Conservation (phyloP, 257 asterid genomes). For the Solanum microdontum region DNA sequence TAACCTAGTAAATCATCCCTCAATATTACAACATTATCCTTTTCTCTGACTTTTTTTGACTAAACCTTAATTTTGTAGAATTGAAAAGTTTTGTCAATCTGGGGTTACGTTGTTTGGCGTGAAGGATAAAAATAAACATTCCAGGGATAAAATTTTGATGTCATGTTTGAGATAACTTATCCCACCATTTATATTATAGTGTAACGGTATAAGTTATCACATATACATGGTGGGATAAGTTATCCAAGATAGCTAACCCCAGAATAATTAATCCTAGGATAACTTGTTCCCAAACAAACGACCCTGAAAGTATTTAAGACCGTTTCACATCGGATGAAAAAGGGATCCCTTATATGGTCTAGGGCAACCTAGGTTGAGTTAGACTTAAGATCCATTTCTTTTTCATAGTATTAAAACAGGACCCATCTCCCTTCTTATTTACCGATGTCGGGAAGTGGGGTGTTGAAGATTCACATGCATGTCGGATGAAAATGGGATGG, state of each 20-base stretch:
- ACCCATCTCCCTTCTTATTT: neutral
- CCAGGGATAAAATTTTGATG: neutral
- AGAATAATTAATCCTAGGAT: too few relatives aligned
- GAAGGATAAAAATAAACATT: neutral
- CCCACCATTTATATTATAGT: neutral
- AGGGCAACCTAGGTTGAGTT: neutral
- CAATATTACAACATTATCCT: neutral
- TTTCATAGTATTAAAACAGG: neutral
- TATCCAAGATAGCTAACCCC: neutral
- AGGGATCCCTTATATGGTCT: neutral
- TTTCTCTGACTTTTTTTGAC: neutral
- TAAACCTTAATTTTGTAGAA: neutral
- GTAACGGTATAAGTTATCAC: neutral
- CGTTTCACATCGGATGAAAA: neutral
- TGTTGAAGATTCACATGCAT: neutral
- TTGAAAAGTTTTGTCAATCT: neutral
- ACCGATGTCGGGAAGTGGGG: neutral
- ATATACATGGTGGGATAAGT: neutral
- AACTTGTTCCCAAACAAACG: neutral
- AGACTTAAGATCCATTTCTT: neutral
- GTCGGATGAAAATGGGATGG: neutral
- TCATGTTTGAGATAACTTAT: neutral
- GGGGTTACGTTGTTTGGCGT: neutral
- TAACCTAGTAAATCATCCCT: neutral
- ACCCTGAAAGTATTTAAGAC: neutral